Base-by-base conservation (phyloP, 2,329 filamentous ascomycete species). In the Aspergillus carbonarius region DNA sequence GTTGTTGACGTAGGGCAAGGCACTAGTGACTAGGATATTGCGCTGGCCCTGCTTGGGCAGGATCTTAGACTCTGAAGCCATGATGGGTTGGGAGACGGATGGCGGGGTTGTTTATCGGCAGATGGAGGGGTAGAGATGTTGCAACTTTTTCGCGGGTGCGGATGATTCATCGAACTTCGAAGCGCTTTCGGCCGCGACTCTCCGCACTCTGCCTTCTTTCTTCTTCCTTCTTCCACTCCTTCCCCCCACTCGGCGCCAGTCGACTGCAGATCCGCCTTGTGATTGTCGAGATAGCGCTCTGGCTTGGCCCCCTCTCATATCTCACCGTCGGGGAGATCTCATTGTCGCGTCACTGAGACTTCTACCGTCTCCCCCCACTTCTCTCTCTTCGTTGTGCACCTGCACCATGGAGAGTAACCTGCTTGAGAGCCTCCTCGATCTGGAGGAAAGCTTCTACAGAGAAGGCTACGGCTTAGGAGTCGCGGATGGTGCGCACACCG, bases 1-100 rank as follows among this genome's bases (percentile, higher is more conserved):
- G 70, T 88, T 88, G 75, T 88, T 88, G 54, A 91, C 89, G 69
- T 96, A 96, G 42, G 92, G 92, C 49, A 97, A 78, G n/a, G 93
- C 93, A 68, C 89, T 93, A 44, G 93, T 96, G 69, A 98, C 88
- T 62, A 98, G 85, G 68, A 96, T 86, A 76, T 97, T 98, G 69
- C 88, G 85, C 82, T 96, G 88, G 66, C 89, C 90, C 72, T 85
- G 79, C 69, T 86, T 77, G 64, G 89, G 89, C 64, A 91, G 75
- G 61, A 89, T 85, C 55, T 62, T 63, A 42, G 64, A 55, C 55
- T 73, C 64, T 63, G 67, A 65, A 61, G 68, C 64, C 69, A 70
- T 71, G 60, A 57, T 67, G 63, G 63, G 57, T 54, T 42, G 58
- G 58, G 49, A 56, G 49, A 39, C 39, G 35, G 53, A 59, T 55